Base-by-base conservation (phyloP, 345 rosid species). In the Pugionium cornutum region DNA sequence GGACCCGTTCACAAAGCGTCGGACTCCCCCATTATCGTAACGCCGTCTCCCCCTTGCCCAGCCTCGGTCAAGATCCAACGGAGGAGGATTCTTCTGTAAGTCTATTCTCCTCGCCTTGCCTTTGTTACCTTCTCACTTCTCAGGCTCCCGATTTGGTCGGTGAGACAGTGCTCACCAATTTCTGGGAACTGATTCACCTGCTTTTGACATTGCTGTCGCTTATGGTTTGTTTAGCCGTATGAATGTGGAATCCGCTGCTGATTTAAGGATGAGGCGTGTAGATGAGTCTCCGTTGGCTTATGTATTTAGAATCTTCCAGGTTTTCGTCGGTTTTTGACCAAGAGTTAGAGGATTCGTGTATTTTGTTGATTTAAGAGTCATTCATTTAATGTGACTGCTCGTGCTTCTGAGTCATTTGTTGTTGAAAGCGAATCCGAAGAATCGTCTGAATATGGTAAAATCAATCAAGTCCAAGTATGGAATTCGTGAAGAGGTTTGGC, bases 141-240 rank as follows among this genome's bases (percentile, higher is more conserved):
- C n/a, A 18, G 55, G 84, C 92, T 75, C 92, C 97, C 27, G 83
- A 76, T 37, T 83, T 89, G 72, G 42, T 91, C 56, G 77, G 68
- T 28, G 82, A 77, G 57, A 78, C 82, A 2, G 2, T 82, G 2
- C 33, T 86, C 42, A 80, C 80, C 60, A 77, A 81, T 75, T 83
- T 86, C 59, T 89, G 97, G 98, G 97, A 83, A 55, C 91, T 83
- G 18, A 48, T 81, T 53, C 89, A 83, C 37, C 82, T 81, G 41
- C 75, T 84, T 4, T 81, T 91, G 95, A 95, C 74, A 68, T 92
- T 73, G 97, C 88, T 56, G 86, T 87, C 52, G 85, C 89, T 27
- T 92, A 87, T 76, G 98, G 97, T 62, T 73, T 92, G 78, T 83
- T 84, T 83, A 65, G 92, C 77, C 79, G 84, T 46, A 80, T 89